phyloP scores from a whole-genome alignment of 2,329 filamentous ascomycete species.

The Teratosphaeria viscida region DNA sequence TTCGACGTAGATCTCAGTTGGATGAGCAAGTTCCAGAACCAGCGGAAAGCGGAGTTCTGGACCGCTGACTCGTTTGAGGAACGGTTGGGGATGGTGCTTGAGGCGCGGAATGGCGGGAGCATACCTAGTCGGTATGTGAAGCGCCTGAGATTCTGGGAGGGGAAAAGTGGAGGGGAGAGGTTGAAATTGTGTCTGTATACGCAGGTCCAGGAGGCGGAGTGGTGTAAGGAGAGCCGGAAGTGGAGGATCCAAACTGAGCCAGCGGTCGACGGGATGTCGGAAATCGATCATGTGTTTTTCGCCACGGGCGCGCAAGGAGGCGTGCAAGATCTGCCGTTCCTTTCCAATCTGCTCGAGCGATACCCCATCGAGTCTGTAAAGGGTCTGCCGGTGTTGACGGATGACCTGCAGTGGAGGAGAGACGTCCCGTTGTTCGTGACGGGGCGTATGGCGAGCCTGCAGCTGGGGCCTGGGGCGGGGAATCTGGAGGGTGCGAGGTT shows the following conservation, averaged over 20 bases:
- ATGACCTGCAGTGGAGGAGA: conserved; percentile 65
- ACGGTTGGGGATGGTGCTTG: conserved; percentile 53
- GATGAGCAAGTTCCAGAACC: conserved; percentile 75
- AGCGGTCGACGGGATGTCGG: conserved; percentile 37
- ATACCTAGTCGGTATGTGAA: conserved; percentile 60
- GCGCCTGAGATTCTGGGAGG: conserved; percentile 49
- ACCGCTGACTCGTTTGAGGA: conserved; percentile 50
- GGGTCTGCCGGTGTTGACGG: conserved; percentile 61
- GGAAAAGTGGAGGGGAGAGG: conserved; percentile 33
- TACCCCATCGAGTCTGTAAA: conserved; percentile 53
- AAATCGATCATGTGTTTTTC: conserved; percentile 60
- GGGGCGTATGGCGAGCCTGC: conserved; percentile 55
- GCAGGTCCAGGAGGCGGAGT: conserved; percentile 41
- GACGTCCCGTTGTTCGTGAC: conserved; percentile 65
- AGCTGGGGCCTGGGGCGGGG: conserved; percentile 60
- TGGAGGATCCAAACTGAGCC: conserved; percentile 47
- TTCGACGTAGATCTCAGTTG: conserved; percentile 69
- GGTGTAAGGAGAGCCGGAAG: conserved; percentile 37
- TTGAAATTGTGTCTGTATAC: conserved; percentile 51
- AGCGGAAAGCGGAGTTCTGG: conserved; percentile 68
- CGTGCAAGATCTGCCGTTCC: conserved; percentile 49
- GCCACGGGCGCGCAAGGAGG: conserved; percentile 62
- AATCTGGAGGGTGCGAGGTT: conserved; percentile 65
- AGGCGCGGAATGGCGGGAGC: conserved; percentile 65
- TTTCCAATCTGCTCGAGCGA: conserved; percentile 48